Base-by-base conservation (phyloP, 495 filamentous ascomycete genomes). In the Aspergillus sclerotioniger region DNA sequence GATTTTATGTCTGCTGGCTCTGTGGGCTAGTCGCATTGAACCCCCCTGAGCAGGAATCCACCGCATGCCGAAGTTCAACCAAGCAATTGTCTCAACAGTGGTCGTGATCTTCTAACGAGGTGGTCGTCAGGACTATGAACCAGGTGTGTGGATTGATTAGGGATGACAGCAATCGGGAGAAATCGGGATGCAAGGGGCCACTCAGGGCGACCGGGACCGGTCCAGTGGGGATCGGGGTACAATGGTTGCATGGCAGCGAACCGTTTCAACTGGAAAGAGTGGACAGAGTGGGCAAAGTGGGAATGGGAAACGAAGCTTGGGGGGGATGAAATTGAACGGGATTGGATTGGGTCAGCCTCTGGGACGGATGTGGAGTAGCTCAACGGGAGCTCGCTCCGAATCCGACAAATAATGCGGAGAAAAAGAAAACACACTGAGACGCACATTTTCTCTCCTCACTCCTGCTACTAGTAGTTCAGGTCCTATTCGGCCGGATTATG, bases 121-220 rank as follows among this genome's bases (percentile, higher is more conserved):
- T 49, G 35, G 61, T 60, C 54, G 64, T 51, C 51, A 64, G 54
- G 62, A 65, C 60, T 70, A 74, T 67, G 66, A 69, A 61, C 66
- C 68, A 69, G 68, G 62, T 54, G 69, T 51, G 56, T 53, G 56
- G 54, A 62, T 53, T 53, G 54, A 45, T 46, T 62, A 50, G 68
- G 59, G 64, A 63, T 57, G 67, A 54, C 56, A 71, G 67, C 63
- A 62, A 70, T 76, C 73, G 73, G 73, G 67, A 76, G 72, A 71
- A 76, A 57, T 73, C 73, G 73, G 73, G 65, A 60, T 57, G 51
- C 53, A 61, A 67, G 61, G 64, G 59, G 56, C 63, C 62, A 65
- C 61, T 67, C 57, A 67, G 67, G 65, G 52, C 51, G 59, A 62
- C 62, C 63, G 63, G 63, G 62, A 63, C 62, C 56, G 59, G 35